Conservation (phyloP, 257 asterid species). For the Mentha longifolia region DNA sequence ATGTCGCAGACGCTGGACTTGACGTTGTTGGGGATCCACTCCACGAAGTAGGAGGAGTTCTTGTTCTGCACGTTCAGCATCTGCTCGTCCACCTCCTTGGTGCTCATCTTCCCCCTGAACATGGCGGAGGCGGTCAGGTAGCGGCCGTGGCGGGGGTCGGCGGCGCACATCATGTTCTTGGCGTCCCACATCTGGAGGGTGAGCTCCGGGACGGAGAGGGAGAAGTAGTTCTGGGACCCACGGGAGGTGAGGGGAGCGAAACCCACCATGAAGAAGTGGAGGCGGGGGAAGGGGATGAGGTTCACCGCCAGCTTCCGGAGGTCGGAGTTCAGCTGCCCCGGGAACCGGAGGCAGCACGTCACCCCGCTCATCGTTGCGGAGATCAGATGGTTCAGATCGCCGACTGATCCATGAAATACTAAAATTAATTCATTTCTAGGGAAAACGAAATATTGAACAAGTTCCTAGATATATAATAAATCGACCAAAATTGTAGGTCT, state of each 20-base stretch:
- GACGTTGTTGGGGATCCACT: too few relatives aligned
- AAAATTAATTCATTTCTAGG: too few relatives aligned
- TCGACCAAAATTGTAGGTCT: too few relatives aligned
- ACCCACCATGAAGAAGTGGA: conserved; percentile 75
- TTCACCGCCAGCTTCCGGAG: conserved; percentile 66
- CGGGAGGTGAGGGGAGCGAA: conserved; percentile 70
- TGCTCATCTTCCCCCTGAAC: conserved; percentile 80
- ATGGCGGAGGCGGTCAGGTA: conserved; percentile 71
- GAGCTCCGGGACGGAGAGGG: conserved; percentile 66
- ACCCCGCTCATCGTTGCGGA: conserved; percentile 79
- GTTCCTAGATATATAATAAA: too few relatives aligned
- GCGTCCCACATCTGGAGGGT: conserved; percentile 76
- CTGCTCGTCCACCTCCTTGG: conserved; percentile 71
- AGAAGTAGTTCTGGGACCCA: conserved; percentile 56
- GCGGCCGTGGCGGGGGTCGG: conserved; percentile 72
- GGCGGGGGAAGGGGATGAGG: conserved; percentile 70
- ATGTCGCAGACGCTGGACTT: conserved; percentile 70
- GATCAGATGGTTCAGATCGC: conserved; percentile 68
- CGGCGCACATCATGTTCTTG: conserved; percentile 79
- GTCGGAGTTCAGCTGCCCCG: conserved; percentile 71
- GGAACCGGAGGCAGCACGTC: conserved; percentile 65
- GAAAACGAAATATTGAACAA: not conserved
- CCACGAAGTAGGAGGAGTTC: conserved; percentile 70
- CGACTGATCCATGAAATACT: conserved; percentile 39
- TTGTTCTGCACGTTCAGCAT: conserved; percentile 72